Evolutionary conservation across 352 stramenopile species (phyloP).

Genomic region (Globisporangium yorkense): DNA sequence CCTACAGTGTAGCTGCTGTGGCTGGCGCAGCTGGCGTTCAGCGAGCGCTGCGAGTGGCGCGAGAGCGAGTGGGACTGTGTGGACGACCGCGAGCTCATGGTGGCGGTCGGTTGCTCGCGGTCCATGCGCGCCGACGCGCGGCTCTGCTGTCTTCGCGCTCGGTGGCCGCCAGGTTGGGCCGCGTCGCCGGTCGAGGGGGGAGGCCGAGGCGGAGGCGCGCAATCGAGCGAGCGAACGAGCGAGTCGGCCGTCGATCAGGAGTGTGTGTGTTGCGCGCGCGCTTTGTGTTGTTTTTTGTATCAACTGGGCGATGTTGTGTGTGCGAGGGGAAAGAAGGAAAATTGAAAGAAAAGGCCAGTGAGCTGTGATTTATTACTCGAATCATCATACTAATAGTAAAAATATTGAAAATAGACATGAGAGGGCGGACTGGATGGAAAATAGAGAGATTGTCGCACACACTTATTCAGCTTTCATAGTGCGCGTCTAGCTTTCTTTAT

Average conservation of each 20-base stretch:
- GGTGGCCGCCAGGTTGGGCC: background rate
- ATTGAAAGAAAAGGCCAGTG: no score
- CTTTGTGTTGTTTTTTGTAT: background rate
- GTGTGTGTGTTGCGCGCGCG: background rate
- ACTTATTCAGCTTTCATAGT: no score
- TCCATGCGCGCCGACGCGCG: background rate
- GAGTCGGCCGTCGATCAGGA: no score
- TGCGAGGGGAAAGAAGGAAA: no score
- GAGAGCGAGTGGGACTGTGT: constrained; percentile 41
- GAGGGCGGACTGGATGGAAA: no score
- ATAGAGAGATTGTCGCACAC: no score
- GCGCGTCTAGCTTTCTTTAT: no score
- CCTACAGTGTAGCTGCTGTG: constrained; percentile 21
- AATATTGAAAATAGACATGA: no score
- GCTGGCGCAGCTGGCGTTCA: constrained; percentile 15
- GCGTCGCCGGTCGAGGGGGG: background rate
- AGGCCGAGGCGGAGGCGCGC: background rate
- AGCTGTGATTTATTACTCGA: no score
- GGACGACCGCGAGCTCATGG: constrained; percentile 15
- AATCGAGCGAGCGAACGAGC: background rate
- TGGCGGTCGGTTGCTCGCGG: constrained; percentile 1
- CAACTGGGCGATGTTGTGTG: no score
- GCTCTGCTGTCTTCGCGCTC: background rate
- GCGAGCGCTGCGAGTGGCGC: constrained; percentile 41
- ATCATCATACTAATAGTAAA: no score